Base-by-base conservation (phyloP, 306 rosid species). In the Quercus gilva region DNA sequence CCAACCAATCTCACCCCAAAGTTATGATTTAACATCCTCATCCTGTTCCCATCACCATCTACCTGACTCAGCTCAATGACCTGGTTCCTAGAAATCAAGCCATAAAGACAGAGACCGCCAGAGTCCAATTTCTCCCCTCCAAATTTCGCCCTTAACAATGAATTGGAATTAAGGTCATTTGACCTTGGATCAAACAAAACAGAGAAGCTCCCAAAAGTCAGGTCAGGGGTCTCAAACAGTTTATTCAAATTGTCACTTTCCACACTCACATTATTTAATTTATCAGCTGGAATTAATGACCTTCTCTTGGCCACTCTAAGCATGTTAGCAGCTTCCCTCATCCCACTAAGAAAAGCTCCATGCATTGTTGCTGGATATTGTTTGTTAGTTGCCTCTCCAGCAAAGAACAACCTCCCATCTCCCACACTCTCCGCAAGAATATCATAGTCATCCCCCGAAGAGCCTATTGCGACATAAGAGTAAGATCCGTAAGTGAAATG, bases 361-460 rank as follows among this genome's bases (percentile, higher is more conserved):
- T 94, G 98, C 98, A 94, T 94, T 57, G 97, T 94, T 1, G 98
- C 98, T 10, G 98, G 98, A 85, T 91, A 94, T 81, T 86, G 98
- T 74, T 87, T 94, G 83, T 89, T 86, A 55, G 98, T 94, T 1
- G 98, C 98, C 84, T 94, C 97, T 77, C 98, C 98, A 0, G 97
- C 98, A 78, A 94, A 94, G 87, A 94, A 94, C 77, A 94, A 86
- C 55, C 95, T 86, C 55, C 94, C 93, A 75, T 90, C 93, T 45
- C 92, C 98, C 73, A 88, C 70, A 79, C 87, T 86, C 86, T 94
- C 97, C 3, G 95, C 84, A 63, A 94, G 97, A 79, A 90, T 82
- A 83, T 91, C 98, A 52, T 94, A 94, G 76, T 94, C 98, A 59
- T 94, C 98, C 15, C 97, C 98, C 0, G 97, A 91, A 23, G 98